Conservation (phyloP, 106 monocot genomes). For the Chionographis japonica region DNA sequence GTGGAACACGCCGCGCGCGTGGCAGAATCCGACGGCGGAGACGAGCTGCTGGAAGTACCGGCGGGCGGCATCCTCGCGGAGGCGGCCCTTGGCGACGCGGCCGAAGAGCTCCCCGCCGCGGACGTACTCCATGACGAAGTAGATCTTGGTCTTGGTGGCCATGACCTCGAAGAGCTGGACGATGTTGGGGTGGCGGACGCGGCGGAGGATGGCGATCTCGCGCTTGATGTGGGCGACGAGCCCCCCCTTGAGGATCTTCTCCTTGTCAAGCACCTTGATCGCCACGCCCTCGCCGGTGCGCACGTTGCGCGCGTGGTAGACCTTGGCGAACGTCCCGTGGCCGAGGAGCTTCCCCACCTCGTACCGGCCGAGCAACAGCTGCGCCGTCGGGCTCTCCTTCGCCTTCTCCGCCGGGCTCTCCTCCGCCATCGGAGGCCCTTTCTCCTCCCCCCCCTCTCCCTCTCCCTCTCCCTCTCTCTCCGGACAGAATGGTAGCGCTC, state of each 20-base stretch:
- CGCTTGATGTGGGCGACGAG: conserved; percentile 56
- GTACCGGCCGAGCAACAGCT: conserved; percentile 39
- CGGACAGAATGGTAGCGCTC: background rate
- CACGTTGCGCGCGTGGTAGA: conserved; percentile 41
- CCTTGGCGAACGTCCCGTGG: conserved; percentile 65
- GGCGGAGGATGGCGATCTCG: conserved; percentile 64
- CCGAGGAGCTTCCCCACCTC: conserved; percentile 60
- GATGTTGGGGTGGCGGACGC: conserved; percentile 64
- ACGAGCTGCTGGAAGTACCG: conserved; percentile 82
- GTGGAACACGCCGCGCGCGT: conserved; percentile 81
- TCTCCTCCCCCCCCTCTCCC: background rate
- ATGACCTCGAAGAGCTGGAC: conserved; percentile 65
- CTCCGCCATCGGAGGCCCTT: conserved; percentile 12
- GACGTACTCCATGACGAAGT: conserved; percentile 70
- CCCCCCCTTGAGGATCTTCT: conserved; percentile 48
- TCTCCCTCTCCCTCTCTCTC: background rate
- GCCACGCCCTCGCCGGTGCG: conserved; percentile 37
- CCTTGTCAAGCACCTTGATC: conserved; percentile 67
- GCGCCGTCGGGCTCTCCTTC: conserved; percentile 19
- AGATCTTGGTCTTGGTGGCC: conserved; percentile 68
- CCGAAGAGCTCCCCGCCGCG: conserved; percentile 62
- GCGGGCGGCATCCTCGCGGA: conserved; percentile 53
- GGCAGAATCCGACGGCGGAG: conserved; percentile 82
- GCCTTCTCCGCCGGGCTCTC: conserved; percentile 10
- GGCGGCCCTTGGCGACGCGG: conserved; percentile 60